These are phyloP conservation scores for Xylaria sp. DNA, from an alignment of 2,329 filamentous ascomycete genomes.

Conservation along the genomic window DNA sequence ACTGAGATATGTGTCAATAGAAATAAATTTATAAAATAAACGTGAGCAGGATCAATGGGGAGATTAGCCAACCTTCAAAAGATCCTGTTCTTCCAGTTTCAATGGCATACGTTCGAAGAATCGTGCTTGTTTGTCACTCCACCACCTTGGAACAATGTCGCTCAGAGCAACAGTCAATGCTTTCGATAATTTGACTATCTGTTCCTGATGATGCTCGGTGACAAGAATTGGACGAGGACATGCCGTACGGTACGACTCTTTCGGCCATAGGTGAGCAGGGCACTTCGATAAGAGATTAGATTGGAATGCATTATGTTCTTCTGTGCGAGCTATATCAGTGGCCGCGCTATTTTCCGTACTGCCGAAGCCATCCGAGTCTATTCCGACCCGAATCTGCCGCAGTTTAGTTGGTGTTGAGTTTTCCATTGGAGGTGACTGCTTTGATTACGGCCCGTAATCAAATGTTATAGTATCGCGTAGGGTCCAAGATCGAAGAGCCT, in stretches of 20 bases:
- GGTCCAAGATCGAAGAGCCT: no score
- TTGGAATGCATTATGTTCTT: slow-evolving; percentile 19
- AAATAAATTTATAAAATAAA: background rate
- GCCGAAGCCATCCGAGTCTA: background rate
- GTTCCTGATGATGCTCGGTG: slow-evolving; percentile 46
- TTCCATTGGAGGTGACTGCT: no score
- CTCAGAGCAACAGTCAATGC: slow-evolving; percentile 50
- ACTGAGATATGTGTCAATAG: slow-evolving; percentile 40
- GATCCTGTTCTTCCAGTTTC: slow-evolving; percentile 46
- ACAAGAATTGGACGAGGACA: slow-evolving; percentile 53
- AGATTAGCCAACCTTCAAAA: slow-evolving; percentile 45
- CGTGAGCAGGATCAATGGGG: no score
- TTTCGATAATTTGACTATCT: slow-evolving; percentile 48
- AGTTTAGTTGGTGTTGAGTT: slow-evolving; percentile 2
- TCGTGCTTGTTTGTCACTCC: slow-evolving; percentile 48
- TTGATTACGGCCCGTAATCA: no score
- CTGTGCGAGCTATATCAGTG: background rate
- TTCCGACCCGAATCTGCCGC: slow-evolving; percentile 21
- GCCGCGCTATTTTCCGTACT: background rate
- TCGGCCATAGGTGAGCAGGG: slow-evolving; percentile 46
- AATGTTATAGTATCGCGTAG: no score
- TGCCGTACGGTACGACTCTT: slow-evolving; percentile 44
- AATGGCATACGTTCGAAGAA: slow-evolving; percentile 53
- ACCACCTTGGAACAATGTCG: slow-evolving; percentile 56
- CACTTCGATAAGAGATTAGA: slow-evolving; percentile 23